Evolutionary conservation across 192 early-diverging fungal genomes (phyloP).

Genomic region (Umbelopsis isabellina): DNA sequence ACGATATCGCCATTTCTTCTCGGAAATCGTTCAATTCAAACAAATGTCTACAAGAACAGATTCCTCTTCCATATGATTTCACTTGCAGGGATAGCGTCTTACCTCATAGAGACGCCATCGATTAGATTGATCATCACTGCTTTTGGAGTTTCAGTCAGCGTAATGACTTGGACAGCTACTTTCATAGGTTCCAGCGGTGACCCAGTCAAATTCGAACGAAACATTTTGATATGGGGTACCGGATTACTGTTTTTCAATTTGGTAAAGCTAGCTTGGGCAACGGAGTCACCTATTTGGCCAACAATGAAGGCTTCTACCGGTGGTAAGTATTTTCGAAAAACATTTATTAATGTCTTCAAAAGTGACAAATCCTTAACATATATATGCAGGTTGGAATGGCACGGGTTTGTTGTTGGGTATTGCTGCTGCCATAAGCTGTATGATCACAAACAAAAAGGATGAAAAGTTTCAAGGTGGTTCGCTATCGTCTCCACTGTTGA

Average conservation of each 20-base stretch:
- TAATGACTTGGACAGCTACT: conserved; percentile 58
- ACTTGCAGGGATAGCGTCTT: conserved; percentile 66
- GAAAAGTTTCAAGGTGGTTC: background rate
- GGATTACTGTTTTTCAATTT: conserved; percentile 70
- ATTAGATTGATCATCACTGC: conserved; percentile 62
- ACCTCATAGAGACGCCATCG: conserved; percentile 57
- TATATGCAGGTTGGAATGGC: conserved; percentile 44
- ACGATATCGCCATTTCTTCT: conserved; percentile 61
- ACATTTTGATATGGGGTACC: conserved; percentile 64
- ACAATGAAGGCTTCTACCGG: conserved; percentile 78
- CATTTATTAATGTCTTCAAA: too few species aligned
- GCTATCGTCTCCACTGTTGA: background rate
- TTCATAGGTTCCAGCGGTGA: conserved; percentile 58
- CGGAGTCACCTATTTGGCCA: conserved; percentile 83
- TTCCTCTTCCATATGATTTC: conserved; percentile 60
- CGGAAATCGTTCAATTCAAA: conserved; percentile 57
- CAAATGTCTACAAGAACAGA: conserved; percentile 53
- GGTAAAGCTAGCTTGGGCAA: conserved; percentile 75
- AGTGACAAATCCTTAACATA: too few species aligned
- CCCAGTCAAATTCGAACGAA: conserved; percentile 61
- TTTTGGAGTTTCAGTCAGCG: conserved; percentile 58
- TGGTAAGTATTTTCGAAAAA: too few species aligned
- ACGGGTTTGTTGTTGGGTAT: conserved; percentile 64
- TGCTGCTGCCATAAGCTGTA: conserved; percentile 45
- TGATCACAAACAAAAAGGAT: background rate